These are phyloP conservation scores for Coemansia sp. DNA, from an alignment of 192 early-diverging fungal species.

Conservation along the genomic window DNA sequence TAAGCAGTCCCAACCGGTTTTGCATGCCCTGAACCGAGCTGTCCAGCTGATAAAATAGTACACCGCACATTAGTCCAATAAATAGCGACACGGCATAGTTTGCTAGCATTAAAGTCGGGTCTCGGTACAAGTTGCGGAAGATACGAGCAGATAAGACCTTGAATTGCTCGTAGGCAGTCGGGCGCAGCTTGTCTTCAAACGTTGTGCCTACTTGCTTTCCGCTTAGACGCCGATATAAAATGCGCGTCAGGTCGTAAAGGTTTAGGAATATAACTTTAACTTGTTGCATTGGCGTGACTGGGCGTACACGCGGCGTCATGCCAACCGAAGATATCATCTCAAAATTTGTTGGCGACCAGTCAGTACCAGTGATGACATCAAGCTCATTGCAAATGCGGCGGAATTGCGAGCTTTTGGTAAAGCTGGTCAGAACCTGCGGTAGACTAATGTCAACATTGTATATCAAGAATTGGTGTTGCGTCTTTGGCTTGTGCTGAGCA, in stretches of 20 bases:
- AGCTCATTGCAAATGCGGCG: constrained; percentile 7
- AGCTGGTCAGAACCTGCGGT: constrained; percentile 22
- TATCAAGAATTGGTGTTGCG: constrained; percentile 16
- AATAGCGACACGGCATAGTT: constrained; percentile 43
- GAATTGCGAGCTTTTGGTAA: constrained; percentile 17
- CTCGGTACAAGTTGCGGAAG: constrained; percentile 44
- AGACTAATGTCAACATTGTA: constrained; percentile 26
- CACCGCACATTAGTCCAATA: constrained; percentile 53
- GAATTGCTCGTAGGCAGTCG: constrained; percentile 51
- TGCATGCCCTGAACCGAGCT: constrained; percentile 46
- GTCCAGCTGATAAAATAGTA: constrained; percentile 56
- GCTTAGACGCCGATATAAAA: constrained; percentile 10
- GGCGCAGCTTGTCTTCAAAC: constrained; percentile 27
- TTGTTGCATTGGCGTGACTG: constrained; percentile 46
- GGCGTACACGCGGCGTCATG: constrained; percentile 25
- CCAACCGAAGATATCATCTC: constrained; percentile 32
- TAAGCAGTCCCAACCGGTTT: constrained; percentile 49
- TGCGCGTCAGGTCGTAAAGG: constrained; percentile 21
- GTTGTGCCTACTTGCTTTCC: constrained; percentile 1
- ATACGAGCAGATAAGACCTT: constrained; percentile 50
- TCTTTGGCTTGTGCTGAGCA: constrained; percentile 1
- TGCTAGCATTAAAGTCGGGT: constrained; percentile 44
- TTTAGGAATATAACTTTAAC: constrained; percentile 38
- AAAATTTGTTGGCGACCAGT: constrained; percentile 34
- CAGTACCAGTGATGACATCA: constrained; percentile 17